phyloP scores from a whole-genome alignment of 257 asterid species.

The Gynochthodes officinalis region DNA sequence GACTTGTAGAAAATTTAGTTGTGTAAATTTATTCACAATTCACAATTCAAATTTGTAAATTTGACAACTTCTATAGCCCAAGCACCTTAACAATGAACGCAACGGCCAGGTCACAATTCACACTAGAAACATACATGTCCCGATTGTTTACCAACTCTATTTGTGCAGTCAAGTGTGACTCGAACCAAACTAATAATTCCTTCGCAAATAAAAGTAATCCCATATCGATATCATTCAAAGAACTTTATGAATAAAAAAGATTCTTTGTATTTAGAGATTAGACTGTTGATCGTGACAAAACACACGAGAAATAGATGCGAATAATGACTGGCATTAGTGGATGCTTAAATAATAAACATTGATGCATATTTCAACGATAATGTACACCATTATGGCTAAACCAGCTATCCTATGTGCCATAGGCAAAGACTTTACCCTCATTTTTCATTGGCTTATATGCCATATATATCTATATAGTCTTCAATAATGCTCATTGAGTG shows the following conservation, averaged over 20 bases:
- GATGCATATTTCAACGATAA: neutral
- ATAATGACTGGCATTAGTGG: neutral
- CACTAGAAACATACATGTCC: too few species aligned
- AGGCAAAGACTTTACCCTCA: neutral
- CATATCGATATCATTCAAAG: neutral
- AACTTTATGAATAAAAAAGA: neutral
- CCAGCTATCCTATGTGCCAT: neutral
- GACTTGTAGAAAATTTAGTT: too few species aligned
- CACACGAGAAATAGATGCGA: neutral
- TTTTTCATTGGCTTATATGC: neutral
- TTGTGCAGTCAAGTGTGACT: too few species aligned
- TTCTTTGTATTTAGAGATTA: neutral
- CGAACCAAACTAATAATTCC: too few species aligned
- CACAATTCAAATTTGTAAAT: too few species aligned
- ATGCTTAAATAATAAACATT: neutral
- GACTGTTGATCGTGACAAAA: neutral
- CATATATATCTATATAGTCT: neutral
- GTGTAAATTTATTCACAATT: too few species aligned
- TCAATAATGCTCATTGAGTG: constrained; percentile 12
- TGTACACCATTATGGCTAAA: neutral
- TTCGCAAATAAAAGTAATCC: too few species aligned
- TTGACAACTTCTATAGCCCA: too few species aligned
- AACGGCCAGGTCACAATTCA: too few species aligned
- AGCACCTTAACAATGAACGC: too few species aligned
- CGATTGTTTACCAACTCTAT: too few species aligned